Evolutionary conservation across 1,284 basidiomycete species (phyloP).

Genomic region (Sanghuangporus weigelae): DNA sequence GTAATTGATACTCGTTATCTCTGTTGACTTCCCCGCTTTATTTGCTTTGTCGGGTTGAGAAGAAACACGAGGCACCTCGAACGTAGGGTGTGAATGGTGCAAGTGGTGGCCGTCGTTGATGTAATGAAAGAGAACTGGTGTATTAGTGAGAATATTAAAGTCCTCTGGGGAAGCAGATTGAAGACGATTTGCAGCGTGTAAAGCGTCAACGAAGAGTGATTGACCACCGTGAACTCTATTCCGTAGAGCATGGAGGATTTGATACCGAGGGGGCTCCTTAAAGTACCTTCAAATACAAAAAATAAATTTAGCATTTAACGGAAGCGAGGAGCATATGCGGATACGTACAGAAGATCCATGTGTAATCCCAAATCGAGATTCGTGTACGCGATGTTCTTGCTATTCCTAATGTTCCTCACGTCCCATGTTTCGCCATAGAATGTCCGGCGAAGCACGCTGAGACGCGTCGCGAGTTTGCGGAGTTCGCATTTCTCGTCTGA

Average conservation of each 20-base stretch:
- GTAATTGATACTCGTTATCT: slow-evolving; percentile 77
- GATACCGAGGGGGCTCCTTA: slow-evolving; percentile 84
- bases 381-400: slow-evolving; percentile 94
- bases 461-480: slow-evolving; percentile 52
- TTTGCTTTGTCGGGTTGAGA: slow-evolving; percentile 5
- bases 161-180: slow-evolving; percentile 42
- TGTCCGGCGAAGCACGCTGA: slow-evolving; percentile 79
- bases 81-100: slow-evolving; percentile 74
- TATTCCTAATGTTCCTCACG: slow-evolving; percentile 72
- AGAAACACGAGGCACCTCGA: slow-evolving; percentile 46
- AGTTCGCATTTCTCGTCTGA: slow-evolving; percentile 61
- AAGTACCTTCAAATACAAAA: slow-evolving; percentile 62
- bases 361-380: slow-evolving; percentile 86
- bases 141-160: slow-evolving; percentile 58
- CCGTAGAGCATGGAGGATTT: slow-evolving; percentile 85
- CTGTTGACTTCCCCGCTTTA: not conserved
- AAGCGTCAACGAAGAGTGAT: slow-evolving; percentile 87
- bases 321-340: not conserved
- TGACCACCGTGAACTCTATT: slow-evolving; percentile 82
- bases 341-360: slow-evolving; percentile 82
- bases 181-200: slow-evolving; percentile 63
- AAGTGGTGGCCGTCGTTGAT: slow-evolving; percentile 87
- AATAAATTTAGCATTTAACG: not conserved
- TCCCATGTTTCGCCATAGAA: slow-evolving; percentile 94
- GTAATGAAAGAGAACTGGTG: slow-evolving; percentile 84